Evolutionary conservation across 768 basidiomycete genomes (phyloP).

Genomic region (Calocera viscosa): DNA sequence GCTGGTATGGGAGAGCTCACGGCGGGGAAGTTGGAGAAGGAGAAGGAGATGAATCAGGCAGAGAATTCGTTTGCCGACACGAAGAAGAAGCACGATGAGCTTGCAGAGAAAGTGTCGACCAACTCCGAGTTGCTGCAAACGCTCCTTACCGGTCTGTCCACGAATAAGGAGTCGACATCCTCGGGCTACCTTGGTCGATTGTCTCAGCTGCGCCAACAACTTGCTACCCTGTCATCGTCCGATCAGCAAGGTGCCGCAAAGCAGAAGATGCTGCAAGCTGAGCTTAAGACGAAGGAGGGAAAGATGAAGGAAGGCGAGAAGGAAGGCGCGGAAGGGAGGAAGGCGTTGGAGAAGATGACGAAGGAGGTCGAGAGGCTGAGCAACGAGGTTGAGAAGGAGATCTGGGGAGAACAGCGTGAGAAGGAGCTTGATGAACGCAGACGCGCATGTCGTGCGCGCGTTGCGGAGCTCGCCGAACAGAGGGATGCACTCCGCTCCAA

Average conservation of each 20-base stretch:
- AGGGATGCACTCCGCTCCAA: slow-evolving; percentile 55
- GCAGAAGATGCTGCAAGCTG: slow-evolving; percentile 64
- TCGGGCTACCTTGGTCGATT: slow-evolving; percentile 79
- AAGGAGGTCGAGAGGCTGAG: slow-evolving; percentile 46
- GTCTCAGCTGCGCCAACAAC: slow-evolving; percentile 79
- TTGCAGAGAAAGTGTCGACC: slow-evolving; percentile 49
- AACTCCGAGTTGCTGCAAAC: slow-evolving; percentile 92
- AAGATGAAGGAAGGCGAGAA: slow-evolving; percentile 73
- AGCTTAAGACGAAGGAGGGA: slow-evolving; percentile 61
- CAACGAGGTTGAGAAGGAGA: slow-evolving; percentile 43
- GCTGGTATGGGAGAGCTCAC: slow-evolving; percentile 54
- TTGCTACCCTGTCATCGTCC: slow-evolving; percentile 67
- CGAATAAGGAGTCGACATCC: slow-evolving; percentile 47
- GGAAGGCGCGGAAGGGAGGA: slow-evolving; percentile 66
- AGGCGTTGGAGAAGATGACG: slow-evolving; percentile 43
- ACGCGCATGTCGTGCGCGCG: slow-evolving; percentile 4
- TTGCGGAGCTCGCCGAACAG: slow-evolving; percentile 33
- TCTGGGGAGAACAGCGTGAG: slow-evolving; percentile 71
- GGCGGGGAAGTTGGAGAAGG: slow-evolving; percentile 45
- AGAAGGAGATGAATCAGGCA: slow-evolving; percentile 43
- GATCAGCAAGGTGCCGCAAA: slow-evolving; percentile 70
- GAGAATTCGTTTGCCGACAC: slow-evolving; percentile 44
- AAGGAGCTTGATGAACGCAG: slow-evolving; percentile 39
- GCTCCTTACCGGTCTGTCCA: slow-evolving; percentile 80
- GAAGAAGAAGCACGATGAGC: slow-evolving; percentile 54